phyloP scores from a whole-genome alignment of 148 eudicot species.

The Heliamphora exappendiculata region DNA sequence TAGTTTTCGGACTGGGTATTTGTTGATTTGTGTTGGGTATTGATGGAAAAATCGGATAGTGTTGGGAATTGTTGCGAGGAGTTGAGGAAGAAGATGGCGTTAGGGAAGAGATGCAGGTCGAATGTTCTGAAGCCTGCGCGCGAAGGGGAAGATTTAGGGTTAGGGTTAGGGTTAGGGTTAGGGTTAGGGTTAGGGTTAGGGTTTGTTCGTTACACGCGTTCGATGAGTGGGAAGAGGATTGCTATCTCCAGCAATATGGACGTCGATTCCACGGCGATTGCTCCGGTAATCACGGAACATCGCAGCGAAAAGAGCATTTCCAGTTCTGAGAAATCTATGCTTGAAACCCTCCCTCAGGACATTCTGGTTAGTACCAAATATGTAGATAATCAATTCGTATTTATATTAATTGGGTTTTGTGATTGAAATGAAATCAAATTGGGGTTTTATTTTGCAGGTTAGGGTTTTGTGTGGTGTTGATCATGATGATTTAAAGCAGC shows the following conservation, averaged over 20 bases:
- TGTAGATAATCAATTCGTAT: not conserved
- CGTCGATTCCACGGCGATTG: slow-evolving; percentile 21
- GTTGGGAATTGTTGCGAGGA: not conserved
- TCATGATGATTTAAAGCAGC: slow-evolving; percentile 73
- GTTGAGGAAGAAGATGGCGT: slow-evolving; percentile 29
- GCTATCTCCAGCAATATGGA: slow-evolving; percentile 24
- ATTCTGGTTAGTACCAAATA: slow-evolving; percentile 39
- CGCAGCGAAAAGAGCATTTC: slow-evolving; percentile 14
- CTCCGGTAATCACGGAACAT: slow-evolving; percentile 31
- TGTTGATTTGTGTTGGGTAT: slow-evolving; percentile 1
- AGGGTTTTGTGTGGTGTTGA: slow-evolving; percentile 67
- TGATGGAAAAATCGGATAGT: slow-evolving; percentile 19
- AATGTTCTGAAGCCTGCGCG: not conserved
- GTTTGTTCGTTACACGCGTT: slow-evolving; percentile 14
- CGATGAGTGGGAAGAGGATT: slow-evolving; percentile 63
- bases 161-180: slow-evolving; percentile 25
- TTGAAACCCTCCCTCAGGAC: slow-evolving; percentile 73
- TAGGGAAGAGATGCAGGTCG: slow-evolving; percentile 33
- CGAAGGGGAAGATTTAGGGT: slow-evolving; percentile 29
- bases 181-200: slow-evolving; percentile 30
- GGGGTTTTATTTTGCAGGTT: slow-evolving; percentile 36
- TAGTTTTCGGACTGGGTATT: not conserved
- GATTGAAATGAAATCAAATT: not conserved
- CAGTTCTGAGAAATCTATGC: slow-evolving; percentile 20
- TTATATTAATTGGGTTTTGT: not conserved